Conservation (phyloP, 768 basidiomycete genomes). For the Podaxis pistillaris region DNA sequence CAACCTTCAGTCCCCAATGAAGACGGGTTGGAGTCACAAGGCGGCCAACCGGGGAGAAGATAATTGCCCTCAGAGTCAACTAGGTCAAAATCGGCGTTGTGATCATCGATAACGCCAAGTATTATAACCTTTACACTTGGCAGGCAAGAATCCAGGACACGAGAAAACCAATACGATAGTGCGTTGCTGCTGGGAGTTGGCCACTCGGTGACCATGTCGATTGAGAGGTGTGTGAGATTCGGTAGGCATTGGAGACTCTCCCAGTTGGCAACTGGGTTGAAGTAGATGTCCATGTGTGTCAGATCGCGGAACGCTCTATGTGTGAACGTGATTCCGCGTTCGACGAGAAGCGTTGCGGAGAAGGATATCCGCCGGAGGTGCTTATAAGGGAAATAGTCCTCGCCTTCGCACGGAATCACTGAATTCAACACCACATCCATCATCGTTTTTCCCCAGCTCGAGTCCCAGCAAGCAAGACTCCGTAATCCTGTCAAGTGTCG, state of each 20-base stretch:
- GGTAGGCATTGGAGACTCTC: slow-evolving; percentile 2
- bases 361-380: slow-evolving; percentile 11
- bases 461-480: slow-evolving; percentile 12
- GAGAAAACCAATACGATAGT: slow-evolving; percentile 1
- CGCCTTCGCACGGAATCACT: not conserved
- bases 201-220: slow-evolving; percentile 7
- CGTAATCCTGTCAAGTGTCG: not conserved
- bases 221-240: slow-evolving; percentile 4
- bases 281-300: slow-evolving; percentile 9
- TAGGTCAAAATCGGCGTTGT: slow-evolving; percentile 8
- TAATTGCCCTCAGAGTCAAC: slow-evolving; percentile 6
- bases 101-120: not conserved
- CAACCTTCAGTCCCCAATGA: not conserved
- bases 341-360: slow-evolving; percentile 2
- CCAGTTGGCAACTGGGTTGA: not conserved
- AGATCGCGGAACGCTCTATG: slow-evolving; percentile 12
- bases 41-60: slow-evolving; percentile 10
- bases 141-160: slow-evolving; percentile 1
- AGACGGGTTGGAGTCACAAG: not conserved
- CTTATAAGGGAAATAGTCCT: slow-evolving; percentile 2
- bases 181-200: slow-evolving; percentile 1
- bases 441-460: slow-evolving; percentile 1
- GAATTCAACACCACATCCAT: slow-evolving; percentile 2
- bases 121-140: slow-evolving; percentile 4
- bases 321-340: not conserved